Evolutionary conservation across 1,139 yeast species (phyloP), one percentile per base, ranked within the genome.

Genomic region (Yamadazyma pseudoaaseri): DNA sequence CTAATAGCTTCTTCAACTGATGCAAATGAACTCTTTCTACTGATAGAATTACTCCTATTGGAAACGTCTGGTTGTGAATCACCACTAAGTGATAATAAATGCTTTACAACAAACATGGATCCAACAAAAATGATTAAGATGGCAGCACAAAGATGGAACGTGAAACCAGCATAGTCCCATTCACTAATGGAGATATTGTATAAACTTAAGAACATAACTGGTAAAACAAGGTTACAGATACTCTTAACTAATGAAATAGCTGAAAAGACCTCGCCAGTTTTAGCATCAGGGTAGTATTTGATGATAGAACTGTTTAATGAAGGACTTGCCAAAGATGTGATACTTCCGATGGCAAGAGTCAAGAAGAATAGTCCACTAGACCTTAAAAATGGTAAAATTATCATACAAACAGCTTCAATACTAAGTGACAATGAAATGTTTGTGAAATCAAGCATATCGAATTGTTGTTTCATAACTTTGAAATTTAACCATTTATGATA

Each of bases 391-490:
- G 51, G 54, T 24, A 46, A 37, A 3, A 65, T 31, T 0, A 63
- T 15, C 26, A 73, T 58, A 1, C 76, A 76, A 0, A 70, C 2
- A 1, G 63, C 35, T 31, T 77, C 80, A 30, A 64, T 52, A 1
- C 34, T 6, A 13, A 54, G 38, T 7, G 62, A 67, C 24, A 52
- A 16, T 13, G 47, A 13, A 12, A 50, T 36, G 35, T 73, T 60
- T 3, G 63, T 37, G 36, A 66, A 59, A 56, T 84, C 95, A 26
- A 79, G 59, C 42, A 58, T 52, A 54, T 85, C 95, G 10, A 83
- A 54, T 23, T 68, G 54, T 9, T 52, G 45, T 33, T 59, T 62
- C 42, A 80, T 53, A 9, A 58, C 48, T 16, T 58, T 60, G 37
- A 75, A 60, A 10, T 54, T 51, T 17, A 60, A 40, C 8, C 30